These are phyloP conservation scores for Quercus rubra DNA, from an alignment of 306 rosid species.

Conservation along the genomic window DNA sequence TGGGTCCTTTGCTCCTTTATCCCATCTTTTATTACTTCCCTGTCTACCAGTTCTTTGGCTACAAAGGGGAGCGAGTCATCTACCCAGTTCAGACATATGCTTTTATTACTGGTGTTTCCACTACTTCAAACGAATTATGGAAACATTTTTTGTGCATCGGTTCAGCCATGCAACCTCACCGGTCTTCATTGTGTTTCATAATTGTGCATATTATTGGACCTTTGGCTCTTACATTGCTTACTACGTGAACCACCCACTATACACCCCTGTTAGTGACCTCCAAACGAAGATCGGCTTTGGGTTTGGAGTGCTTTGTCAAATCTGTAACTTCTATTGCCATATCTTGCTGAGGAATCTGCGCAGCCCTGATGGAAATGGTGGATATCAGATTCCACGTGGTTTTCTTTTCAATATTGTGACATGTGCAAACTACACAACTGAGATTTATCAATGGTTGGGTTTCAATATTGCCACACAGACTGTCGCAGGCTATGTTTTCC, in stretches of 20 bases:
- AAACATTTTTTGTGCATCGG: slow-evolving; percentile 87
- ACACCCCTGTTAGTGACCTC: slow-evolving; percentile 77
- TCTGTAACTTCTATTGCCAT: slow-evolving; percentile 77
- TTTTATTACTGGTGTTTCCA: slow-evolving; percentile 95
- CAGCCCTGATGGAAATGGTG: slow-evolving; percentile 58
- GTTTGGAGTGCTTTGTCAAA: slow-evolving; percentile 71
- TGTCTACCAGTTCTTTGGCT: slow-evolving; percentile 66
- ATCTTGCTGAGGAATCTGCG: slow-evolving; percentile 58
- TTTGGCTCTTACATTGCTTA: slow-evolving; percentile 81
- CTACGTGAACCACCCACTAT: slow-evolving; percentile 81
- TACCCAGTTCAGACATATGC: slow-evolving; percentile 92
- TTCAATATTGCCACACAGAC: slow-evolving; percentile 96
- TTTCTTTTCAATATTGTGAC: slow-evolving; percentile 91
- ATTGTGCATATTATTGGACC: slow-evolving; percentile 93
- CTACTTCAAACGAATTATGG: slow-evolving; percentile 86
- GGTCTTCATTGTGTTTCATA: slow-evolving; percentile 62
- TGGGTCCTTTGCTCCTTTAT: slow-evolving; percentile 88
- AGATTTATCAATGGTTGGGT: slow-evolving; percentile 98
- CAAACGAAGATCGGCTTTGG: slow-evolving; percentile 93
- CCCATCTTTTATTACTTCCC: slow-evolving; percentile 86
- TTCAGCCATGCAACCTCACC: slow-evolving; percentile 99
- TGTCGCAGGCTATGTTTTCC: slow-evolving; percentile 70
- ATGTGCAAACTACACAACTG: slow-evolving; percentile 94
- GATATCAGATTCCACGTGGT: slow-evolving; percentile 87
- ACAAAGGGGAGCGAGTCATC: slow-evolving; percentile 68